phyloP scores from a whole-genome alignment of 257 asterid genomes.

The Solanum clarkiae region DNA sequence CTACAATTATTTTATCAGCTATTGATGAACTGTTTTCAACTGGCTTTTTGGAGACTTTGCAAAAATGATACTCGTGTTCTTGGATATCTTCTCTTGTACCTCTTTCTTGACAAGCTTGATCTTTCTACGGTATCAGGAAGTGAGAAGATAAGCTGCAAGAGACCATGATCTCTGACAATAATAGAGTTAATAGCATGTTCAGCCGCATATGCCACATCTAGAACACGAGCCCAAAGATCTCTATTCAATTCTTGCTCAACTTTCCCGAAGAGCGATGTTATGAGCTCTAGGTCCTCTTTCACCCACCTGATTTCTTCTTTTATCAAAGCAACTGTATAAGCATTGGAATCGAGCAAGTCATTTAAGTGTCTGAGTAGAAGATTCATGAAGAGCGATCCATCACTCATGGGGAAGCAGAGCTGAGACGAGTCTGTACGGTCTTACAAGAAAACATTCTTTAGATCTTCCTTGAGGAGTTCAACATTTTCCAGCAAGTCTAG shows the following conservation, averaged over 20 bases:
- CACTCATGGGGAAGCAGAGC: background rate
- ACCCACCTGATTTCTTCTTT: background rate
- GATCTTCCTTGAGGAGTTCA: background rate
- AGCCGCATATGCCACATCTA: background rate
- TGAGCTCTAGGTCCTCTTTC: background rate
- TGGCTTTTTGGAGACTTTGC: background rate
- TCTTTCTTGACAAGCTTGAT: too few relatives aligned
- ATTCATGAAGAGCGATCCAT: background rate
- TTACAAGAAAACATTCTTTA: background rate
- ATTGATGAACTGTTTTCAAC: background rate
- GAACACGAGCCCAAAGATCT: background rate
- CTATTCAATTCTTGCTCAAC: background rate
- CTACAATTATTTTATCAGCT: background rate
- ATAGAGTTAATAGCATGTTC: too few relatives aligned
- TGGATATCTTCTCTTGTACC: too few relatives aligned
- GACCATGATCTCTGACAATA: too few relatives aligned
- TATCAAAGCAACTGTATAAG: background rate
- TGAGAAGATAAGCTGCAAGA: too few relatives aligned
- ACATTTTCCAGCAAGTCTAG: background rate
- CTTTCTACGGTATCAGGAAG: too few relatives aligned
- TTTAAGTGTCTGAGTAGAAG: background rate
- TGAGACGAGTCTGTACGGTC: background rate
- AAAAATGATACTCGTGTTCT: background rate
- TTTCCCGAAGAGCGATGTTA: background rate
- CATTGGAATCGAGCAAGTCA: background rate